Conservation (phyloP, 352 stramenopile genomes). For the Plasmopara halstedii region DNA sequence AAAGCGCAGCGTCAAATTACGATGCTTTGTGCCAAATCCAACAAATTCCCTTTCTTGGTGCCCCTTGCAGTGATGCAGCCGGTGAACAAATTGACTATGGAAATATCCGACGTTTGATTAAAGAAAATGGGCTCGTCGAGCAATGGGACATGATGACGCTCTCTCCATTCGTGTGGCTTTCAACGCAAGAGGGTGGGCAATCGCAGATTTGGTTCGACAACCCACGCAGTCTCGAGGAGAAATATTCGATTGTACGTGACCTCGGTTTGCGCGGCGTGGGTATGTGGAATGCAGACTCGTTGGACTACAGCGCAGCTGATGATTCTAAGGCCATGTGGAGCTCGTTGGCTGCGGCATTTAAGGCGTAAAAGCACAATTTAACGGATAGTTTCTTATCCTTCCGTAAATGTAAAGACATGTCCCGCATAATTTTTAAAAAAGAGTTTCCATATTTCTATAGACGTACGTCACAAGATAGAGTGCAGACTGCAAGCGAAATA, state of each 20-base stretch:
- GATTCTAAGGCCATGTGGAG: constrained; percentile 53
- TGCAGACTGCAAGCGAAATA: constrained; percentile 5
- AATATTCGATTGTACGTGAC: constrained; percentile 44
- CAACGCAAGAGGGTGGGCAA: constrained; percentile 2
- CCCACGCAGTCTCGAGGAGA: constrained; percentile 39
- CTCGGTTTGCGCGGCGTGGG: constrained; percentile 51
- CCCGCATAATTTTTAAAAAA: constrained; percentile 14
- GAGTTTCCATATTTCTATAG: constrained; percentile 13
- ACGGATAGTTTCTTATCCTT: background rate
- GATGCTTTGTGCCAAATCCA: constrained; percentile 13
- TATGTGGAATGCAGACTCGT: constrained; percentile 79
- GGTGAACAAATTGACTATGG: constrained; percentile 57
- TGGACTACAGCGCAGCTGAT: constrained; percentile 44
- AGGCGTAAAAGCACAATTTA: background rate
- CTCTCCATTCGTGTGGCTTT: constrained; percentile 41
- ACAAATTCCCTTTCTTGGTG: constrained; percentile 54
- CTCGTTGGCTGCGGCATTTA: constrained; percentile 28
- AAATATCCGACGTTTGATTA: constrained; percentile 35
- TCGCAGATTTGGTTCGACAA: constrained; percentile 76
- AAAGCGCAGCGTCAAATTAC: constrained; percentile 3
- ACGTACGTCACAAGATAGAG: background rate
- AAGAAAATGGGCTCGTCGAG: constrained; percentile 13
- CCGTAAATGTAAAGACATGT: constrained; percentile 16
- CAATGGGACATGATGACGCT: constrained; percentile 52
- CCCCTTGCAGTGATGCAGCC: constrained; percentile 69